A percentile compares a stretch with the other conserved stretches of the same genome.
phyloP scores from a whole-genome alignment of 2,329 filamentous ascomycete species.

The Clonostachys chloroleuca region DNA sequence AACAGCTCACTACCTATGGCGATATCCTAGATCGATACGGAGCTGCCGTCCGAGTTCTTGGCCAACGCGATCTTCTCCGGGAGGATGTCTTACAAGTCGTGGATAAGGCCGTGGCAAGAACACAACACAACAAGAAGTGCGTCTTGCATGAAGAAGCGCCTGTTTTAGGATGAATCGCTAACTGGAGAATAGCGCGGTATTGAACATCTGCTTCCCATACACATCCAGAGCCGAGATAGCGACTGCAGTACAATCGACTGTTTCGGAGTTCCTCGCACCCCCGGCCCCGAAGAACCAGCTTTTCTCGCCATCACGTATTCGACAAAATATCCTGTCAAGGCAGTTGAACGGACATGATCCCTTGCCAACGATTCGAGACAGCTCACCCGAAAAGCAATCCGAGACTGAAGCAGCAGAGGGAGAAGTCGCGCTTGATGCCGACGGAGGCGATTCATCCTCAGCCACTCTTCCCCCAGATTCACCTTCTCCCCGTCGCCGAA shows the following conservation, averaged over 20 bases:
- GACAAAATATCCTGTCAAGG: constrained; percentile 75
- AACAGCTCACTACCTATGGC: constrained; percentile 87
- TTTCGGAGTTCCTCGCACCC: constrained; percentile 78
- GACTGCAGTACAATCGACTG: constrained; percentile 79
- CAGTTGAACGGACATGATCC: constrained; percentile 45
- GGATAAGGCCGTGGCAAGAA: constrained; percentile 80
- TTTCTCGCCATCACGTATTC: constrained; percentile 85
- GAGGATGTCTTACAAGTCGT: constrained; percentile 86
- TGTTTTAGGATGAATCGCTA: not conserved
- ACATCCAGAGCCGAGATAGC: constrained; percentile 96
- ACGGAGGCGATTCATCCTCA: constrained; percentile 55
- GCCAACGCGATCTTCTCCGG: constrained; percentile 78
- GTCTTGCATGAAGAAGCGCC: constrained; percentile 8
- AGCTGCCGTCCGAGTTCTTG: constrained; percentile 79
- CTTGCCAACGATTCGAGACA: constrained; percentile 43
- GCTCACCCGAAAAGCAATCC: constrained; percentile 34
- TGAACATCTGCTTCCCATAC: constrained; percentile 98
- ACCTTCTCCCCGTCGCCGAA: constrained; percentile 31
- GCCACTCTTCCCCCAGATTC: constrained; percentile 54
- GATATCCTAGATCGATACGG: constrained; percentile 91
- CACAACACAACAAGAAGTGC: constrained; percentile 78
- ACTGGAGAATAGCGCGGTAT: constrained; percentile 38
- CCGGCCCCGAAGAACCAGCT: constrained; percentile 60
- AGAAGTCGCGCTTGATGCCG: constrained; percentile 32
- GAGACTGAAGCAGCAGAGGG: constrained; percentile 43